These are phyloP conservation scores for Amanita phalloides DNA, from an alignment of 768 basidiomycete species.

Conservation along the genomic window DNA sequence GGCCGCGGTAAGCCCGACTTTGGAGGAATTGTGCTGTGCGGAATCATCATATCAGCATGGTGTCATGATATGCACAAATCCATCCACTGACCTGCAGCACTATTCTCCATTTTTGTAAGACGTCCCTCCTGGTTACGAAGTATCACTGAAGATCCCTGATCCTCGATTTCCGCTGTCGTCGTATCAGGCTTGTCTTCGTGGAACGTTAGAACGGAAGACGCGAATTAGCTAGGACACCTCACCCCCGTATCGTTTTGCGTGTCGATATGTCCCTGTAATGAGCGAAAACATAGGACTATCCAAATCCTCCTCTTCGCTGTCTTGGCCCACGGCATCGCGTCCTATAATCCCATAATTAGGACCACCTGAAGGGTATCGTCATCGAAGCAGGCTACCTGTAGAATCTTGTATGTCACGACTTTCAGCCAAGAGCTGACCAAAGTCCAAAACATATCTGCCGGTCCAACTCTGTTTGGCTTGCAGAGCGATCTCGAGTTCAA, in stretches of 20 bases:
- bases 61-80: constrained; percentile 8
- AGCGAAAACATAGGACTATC: constrained; percentile 82
- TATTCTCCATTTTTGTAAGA: constrained; percentile 44
- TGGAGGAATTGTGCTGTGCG: constrained; percentile 58
- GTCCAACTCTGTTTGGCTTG: constrained; percentile 62
- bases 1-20: constrained; percentile 64
- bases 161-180: constrained; percentile 6
- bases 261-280: constrained; percentile 76
- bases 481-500: constrained; percentile 78
- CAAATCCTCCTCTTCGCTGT: constrained; percentile 34
- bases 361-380: background rate
- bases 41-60: constrained; percentile 1
- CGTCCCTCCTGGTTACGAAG: constrained; percentile 56
- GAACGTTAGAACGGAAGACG: background rate
- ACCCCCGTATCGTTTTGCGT: constrained; percentile 56
- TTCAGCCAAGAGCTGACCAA: constrained; percentile 44
- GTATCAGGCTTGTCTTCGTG: background rate
- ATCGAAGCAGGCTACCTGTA: background rate
- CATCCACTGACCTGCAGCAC: constrained; percentile 49
- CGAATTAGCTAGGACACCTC: constrained; percentile 1
- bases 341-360: background rate
- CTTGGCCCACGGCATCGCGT: constrained; percentile 6
- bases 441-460: constrained; percentile 71
- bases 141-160: constrained; percentile 24
- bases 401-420: background rate